Evolutionary conservation across 129 eudicot species (phyloP).

Genomic region (Logfia minima): DNA sequence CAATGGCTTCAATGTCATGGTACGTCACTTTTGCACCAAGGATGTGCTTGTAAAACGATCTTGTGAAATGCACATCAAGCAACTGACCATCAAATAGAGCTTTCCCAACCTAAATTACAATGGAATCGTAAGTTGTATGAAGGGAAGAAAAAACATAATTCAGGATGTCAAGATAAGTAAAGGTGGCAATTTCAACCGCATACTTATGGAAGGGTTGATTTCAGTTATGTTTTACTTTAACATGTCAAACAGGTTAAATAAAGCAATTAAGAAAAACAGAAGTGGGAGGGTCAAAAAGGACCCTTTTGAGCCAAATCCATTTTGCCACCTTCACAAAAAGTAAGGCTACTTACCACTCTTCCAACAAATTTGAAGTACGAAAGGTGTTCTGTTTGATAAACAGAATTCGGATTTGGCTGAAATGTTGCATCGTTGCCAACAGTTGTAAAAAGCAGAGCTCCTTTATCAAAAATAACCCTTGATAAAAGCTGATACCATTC

Average conservation of each 20-base stretch:
- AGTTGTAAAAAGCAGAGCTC: constrained; percentile 89
- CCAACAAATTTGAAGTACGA: constrained; percentile 98
- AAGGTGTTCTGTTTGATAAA: constrained; percentile 97
- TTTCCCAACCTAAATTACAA: constrained; percentile 70
- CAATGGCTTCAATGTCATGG: constrained; percentile 98
- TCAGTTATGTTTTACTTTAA: not conserved
- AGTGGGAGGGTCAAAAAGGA: not conserved
- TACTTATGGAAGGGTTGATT: not conserved
- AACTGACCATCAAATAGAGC: constrained; percentile 96
- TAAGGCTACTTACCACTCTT: constrained; percentile 75
- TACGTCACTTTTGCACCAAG: constrained; percentile 96
- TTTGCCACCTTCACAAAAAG: not conserved
- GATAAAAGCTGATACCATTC: constrained; percentile 98
- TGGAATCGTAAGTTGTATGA: constrained; percentile 2
- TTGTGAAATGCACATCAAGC: constrained; percentile 95
- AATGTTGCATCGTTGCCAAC: constrained; percentile 96
- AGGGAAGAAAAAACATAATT: not conserved
- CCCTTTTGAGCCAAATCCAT: not conserved
- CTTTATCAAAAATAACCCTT: constrained; percentile 92
- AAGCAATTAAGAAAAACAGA: not conserved
- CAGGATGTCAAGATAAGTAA: not conserved
- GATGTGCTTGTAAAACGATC: constrained; percentile 97
- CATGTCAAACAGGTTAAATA: not conserved
- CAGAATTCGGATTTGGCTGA: constrained; percentile 98
- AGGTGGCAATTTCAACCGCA: not conserved